Evolutionary conservation across 495 filamentous ascomycete species (phyloP), one percentile per base, ranked within the genome.

Genomic region (Monascus purpureus): DNA sequence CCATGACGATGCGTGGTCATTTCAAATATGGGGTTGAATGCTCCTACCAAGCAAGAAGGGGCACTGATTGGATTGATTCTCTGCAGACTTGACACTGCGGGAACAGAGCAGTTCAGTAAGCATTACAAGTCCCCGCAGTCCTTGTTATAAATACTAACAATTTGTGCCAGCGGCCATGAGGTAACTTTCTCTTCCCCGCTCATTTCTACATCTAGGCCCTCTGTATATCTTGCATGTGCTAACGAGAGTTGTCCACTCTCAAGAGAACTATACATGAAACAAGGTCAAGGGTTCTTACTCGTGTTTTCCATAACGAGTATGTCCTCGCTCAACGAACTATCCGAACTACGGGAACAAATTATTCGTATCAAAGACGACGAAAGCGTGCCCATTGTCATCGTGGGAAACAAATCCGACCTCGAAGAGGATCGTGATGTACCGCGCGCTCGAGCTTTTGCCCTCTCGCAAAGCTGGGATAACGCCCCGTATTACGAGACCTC

Each of bases 91-190:
- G 90, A 97, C 50, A 97, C 90, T 15, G 90, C 90, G 37, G 90
- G 90, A 25, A 95, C 90, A 43, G 90, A 97, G 61, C 90, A 97
- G 53, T 97, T 97, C 57, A 94, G 84, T 92, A 65, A 68, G 80
- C n/a, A n/a, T n/a, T n/a, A n/a, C n/a, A n/a, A n/a, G n/a, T n/a
- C n/a, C n/a, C n/a, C n/a, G n/a, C n/a, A n/a, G n/a, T n/a, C n/a
- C n/a, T n/a, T n/a, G n/a, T n/a, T n/a, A n/a, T n/a, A n/a, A n/a
- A 35, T 40, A 32, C 51, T 63, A 57, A 66, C 51, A 33, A 18
- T 13, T 33, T 29, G 35, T 17, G 12, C 30, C 6, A 78, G 75
- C 74, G 49, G 75, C 73, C 31, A 79, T 79, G 75, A 77, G 75
- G 75, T 80, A 71, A 47, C 48, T 33, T 25, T 39, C 41, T 33